Evolutionary conservation across 805 yeast species (phyloP), one percentile per base, ranked within the genome.

Genomic region (Hanseniaspora occidentalis): DNA sequence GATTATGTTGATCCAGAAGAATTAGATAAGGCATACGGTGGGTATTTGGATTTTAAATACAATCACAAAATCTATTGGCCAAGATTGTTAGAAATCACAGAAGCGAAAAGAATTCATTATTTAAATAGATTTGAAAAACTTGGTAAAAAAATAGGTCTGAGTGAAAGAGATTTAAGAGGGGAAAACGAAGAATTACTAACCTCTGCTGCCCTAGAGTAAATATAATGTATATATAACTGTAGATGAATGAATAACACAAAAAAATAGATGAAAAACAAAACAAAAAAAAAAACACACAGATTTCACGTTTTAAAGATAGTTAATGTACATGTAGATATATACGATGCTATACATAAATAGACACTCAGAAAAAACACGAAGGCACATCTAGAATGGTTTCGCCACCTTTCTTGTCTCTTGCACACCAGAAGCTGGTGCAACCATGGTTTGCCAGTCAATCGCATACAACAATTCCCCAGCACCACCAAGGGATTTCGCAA

Each of bases 381-480:
- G 10, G 16, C 13, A 10, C 23, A 16, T 13, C 52, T 49, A 67
- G 50, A 76, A 82, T 10, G 96, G 95, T 56, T 84, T 86, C 2
- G 98, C 98, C 62, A 95, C 84, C 59, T 92, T 92, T 44, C 98
- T 70, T 49, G 67, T 66, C 51, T 86, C 96, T 10, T 75, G 60
- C 8, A 69, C 71, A 1, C 96, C 96, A 2, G 88, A 75, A 20
- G 60, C 64, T 2, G 85, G 78, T 46, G 83, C 76, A 24, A 80
- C 70, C 97, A 94, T 92, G 10, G 85, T 82, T 61, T 85, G 88
- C 96, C 97, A 92, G 60, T 92, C 97, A 34, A 85, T 61, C 2
- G 98, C 94, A 50, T 78, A 80, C 84, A 92, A 75, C 41, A 77
- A 61, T 27, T 74, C 77, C 2, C 95, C 95, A 3, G 77, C 76